Base-by-base conservation (phyloP, 441 rosid genomes). In the Melastoma candidum region DNA sequence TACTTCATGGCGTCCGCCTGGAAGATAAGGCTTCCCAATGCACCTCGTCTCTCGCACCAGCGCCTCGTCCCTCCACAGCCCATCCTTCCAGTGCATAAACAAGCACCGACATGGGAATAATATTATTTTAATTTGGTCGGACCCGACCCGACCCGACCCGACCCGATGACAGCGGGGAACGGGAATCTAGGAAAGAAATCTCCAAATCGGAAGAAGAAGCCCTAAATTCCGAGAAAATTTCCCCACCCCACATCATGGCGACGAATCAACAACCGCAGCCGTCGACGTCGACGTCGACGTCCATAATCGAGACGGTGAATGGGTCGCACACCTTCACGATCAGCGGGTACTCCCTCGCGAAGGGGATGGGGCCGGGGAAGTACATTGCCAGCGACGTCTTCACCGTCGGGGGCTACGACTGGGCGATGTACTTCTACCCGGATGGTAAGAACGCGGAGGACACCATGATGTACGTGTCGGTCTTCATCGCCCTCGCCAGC, bases 401-500 rank as follows among this genome's bases (percentile, higher is more conserved):
- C 56, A 52, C 26, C 12, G 56, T 52, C 22, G 56, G 56, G 46
- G 56, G 56, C 45, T 52, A 52, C 56, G 56, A 52, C 56, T 52
- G 56, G 56, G 56, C 56, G 45, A 52, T 52, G 45, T 52, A 52
- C 56, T 52, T 52, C 1, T 52, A 52, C 26, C 56, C 56, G n/a
- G 56, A 52, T 26, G 56, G 56, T 3, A 52, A 51, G 56, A 52
- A 52, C 56, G 45, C 56, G 17, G 56, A 52, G 56, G 56, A 52
- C 56, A 52, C 45, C 46, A 52, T 13, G 56, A 36, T 41, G 12
- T 52, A 52, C 56, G 56, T 52, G 10, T 52, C 56, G n/a, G 56
- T 39, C 46, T 52, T 52, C 56, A 52, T 52, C 46, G 56, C 56
- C 27, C 26, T 52, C 45, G 56, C 56, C 56, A 52, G 56, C 46